Conservation (phyloP, 176 grass and related monocot genomes). For the Coix lacrymajobi region DNA sequence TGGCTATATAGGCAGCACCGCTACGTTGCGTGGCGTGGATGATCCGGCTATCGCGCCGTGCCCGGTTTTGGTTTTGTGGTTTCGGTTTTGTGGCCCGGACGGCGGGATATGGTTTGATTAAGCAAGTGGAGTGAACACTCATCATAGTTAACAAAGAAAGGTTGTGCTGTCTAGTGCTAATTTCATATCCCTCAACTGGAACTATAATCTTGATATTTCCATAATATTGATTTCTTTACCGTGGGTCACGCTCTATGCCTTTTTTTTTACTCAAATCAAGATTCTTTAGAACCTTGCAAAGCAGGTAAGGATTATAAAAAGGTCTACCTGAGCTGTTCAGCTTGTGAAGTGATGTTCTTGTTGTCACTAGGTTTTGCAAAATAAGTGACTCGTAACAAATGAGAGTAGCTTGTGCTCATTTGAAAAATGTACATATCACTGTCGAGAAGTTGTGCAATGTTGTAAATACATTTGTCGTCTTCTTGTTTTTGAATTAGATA, state of each 20-base stretch:
- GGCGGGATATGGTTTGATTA: background rate
- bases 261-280: background rate
- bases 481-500: background rate
- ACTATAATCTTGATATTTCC: background rate
- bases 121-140: background rate
- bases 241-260: background rate
- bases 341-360: background rate
- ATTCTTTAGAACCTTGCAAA: background rate
- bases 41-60: background rate
- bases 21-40: conserved; percentile 2
- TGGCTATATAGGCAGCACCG: conserved; percentile 2
- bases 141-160: background rate
- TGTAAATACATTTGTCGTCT: background rate
- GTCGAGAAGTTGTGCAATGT: background rate
- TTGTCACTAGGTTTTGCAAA: background rate
- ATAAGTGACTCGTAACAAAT: background rate
- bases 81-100: background rate
- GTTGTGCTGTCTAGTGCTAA: background rate
- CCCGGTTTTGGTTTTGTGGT: background rate
- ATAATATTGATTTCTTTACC: background rate
- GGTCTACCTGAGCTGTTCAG: background rate
- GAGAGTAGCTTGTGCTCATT: background rate
- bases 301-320: background rate
- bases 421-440: background rate
- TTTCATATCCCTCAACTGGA: background rate